Evolutionary conservation across 352 stramenopile genomes (phyloP).

Genomic region (Aphanomyces cochlioides): DNA sequence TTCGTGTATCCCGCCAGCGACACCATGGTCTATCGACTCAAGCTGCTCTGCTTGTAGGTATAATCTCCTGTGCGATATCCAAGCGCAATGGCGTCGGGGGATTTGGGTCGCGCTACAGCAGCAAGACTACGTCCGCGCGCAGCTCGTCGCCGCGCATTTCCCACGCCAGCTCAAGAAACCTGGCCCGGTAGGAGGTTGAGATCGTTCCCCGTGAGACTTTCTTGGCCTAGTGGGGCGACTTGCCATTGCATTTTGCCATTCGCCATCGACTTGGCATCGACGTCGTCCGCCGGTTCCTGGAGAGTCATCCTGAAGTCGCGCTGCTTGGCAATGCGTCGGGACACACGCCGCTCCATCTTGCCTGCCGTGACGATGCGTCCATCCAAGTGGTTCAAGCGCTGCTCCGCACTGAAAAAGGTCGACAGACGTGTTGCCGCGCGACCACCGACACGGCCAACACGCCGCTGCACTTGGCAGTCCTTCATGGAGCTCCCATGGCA

Average conservation of each 20-base stretch:
- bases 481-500: background rate
- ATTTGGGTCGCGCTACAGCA: conserved; percentile 50
- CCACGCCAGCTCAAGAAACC: conserved; percentile 49
- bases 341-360: conserved; percentile 61
- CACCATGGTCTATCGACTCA: background rate
- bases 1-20: conserved; percentile 6
- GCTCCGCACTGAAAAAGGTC: background rate
- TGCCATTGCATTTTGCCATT: conserved; percentile 60
- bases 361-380: conserved; percentile 40
- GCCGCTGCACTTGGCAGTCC: conserved; percentile 25
- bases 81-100: conserved; percentile 42
- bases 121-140: conserved; percentile 39
- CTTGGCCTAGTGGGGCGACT: conserved; percentile 14
- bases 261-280: conserved; percentile 39
- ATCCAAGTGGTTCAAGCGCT: conserved; percentile 4
- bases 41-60: conserved; percentile 21
- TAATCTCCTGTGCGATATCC: conserved; percentile 42
- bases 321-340: conserved; percentile 45
- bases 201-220: background rate
- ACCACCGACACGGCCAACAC: background rate
- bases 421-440: background rate
- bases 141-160: conserved; percentile 52
- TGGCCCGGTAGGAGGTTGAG: conserved; percentile 30
- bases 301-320: conserved; percentile 44
- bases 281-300: conserved; percentile 42